Base-by-base conservation (phyloP, 306 rosid genomes). In the Sindora glabra region DNA sequence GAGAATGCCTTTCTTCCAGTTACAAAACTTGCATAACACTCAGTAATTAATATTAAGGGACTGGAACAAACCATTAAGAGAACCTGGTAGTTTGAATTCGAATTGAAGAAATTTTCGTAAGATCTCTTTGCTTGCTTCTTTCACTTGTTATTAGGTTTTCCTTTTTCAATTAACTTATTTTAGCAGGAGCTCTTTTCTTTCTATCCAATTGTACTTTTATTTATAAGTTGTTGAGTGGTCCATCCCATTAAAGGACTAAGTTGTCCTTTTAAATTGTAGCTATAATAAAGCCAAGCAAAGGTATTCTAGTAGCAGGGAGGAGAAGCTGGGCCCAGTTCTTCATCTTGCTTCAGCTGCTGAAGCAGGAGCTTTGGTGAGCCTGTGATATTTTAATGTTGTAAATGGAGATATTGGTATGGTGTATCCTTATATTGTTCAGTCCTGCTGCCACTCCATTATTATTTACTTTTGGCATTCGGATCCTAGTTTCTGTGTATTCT, bases 331-430 rank as follows among this genome's bases (percentile, higher is more conserved):
- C 67, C 85, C 95, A 21, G 79, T 81, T 59, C 84, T 74, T 51
- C 96, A 92, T 89, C 99, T 92, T 66, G 95, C 79, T 68, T 92
- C 97, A 5, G 99, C 99, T 49, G 94, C 96, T 13, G 99, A 89
- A 82, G 99, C 99, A 48, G 99, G 99, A 67, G 84, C 79, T 63
- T 67, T 89, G 90, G 99, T 92, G 79, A 77, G 96, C 70, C 18
- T 44, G 33, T 49, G 36, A 39, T 65, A 76, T 59, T 33, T 22
- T 26, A 48, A 30, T 60, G 14, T 14, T 59, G 54, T 66, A 32
- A 59, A 26, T 65, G 48, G 22, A 65, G n/a, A 36, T 33, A 25
- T 70, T 29, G 19, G 42, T 32, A 17, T 45, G 15, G 49, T 34
- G 24, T 15, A 14, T 23, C n/a, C n/a, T n/a, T n/a, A 30, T 47